Percentiles rank a stretch among this genome's conserved stretches.
Conservation (phyloP, 345 rosid species). For the Eucalyptus guilfoylei region DNA sequence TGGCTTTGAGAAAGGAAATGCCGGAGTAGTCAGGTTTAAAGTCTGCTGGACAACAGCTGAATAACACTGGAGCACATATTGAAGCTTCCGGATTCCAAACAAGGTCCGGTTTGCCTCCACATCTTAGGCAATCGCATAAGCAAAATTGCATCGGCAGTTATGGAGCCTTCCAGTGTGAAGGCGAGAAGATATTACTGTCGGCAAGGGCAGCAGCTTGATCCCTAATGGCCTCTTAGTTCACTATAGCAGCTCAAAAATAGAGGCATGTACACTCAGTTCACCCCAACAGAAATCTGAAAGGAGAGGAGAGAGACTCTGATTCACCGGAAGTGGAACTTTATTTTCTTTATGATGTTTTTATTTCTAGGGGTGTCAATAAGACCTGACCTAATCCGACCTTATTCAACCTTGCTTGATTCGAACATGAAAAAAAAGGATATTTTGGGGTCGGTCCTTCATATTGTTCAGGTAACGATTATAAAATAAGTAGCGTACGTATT, state of each 20-base stretch:
- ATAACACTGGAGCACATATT: background rate
- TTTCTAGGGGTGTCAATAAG: too few relatives aligned
- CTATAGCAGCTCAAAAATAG: background rate
- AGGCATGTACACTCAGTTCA: too few relatives aligned
- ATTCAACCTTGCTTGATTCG: rapidly evolving
- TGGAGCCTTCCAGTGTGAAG: background rate
- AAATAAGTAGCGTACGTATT: too few relatives aligned
- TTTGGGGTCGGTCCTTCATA: too few relatives aligned
- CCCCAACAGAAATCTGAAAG: background rate
- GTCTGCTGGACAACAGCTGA: background rate
- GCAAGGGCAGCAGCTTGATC: background rate
- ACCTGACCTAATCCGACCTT: too few relatives aligned
- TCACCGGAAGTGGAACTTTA: background rate
- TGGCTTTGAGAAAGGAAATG: background rate
- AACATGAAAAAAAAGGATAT: too few relatives aligned
- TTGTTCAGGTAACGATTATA: too few relatives aligned
- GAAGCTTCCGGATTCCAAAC: background rate
- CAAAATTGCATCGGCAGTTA: background rate
- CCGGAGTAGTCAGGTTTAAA: too few relatives aligned
- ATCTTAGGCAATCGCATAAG: background rate
- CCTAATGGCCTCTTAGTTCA: background rate
- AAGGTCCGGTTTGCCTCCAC: background rate
- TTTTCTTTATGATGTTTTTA: background rate
- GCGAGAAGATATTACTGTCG: background rate
- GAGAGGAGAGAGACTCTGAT: background rate